phyloP scores from a whole-genome alignment of 345 rosid species.

The Eucalyptus rudis region DNA sequence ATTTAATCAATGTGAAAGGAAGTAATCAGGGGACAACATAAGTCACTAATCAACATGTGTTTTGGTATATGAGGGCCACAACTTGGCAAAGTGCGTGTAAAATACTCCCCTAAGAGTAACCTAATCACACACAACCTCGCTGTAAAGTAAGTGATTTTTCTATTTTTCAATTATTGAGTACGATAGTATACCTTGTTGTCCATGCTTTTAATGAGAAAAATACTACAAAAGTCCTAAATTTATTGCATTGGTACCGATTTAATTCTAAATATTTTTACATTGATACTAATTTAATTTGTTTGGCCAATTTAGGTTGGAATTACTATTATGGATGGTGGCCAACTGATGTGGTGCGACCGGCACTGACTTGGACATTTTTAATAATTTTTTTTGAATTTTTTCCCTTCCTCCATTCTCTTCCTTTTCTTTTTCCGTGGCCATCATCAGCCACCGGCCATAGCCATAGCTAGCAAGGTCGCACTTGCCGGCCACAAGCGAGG shows the following conservation, averaged over 20 bases:
- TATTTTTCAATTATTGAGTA: background rate
- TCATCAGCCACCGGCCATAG: too few relatives aligned
- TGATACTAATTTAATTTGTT: accelerated
- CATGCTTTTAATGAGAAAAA: background rate
- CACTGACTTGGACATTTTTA: too few relatives aligned
- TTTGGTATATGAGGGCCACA: background rate
- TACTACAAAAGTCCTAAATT: background rate
- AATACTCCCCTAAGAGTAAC: background rate
- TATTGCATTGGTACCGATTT: too few relatives aligned
- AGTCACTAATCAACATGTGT: background rate
- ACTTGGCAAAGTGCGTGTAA: background rate
- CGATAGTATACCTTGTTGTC: background rate
- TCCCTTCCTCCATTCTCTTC: too few relatives aligned
- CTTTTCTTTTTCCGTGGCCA: too few relatives aligned
- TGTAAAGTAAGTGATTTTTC: background rate
- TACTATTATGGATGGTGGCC: accelerated
- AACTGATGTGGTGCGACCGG: too few relatives aligned
- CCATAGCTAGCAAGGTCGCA: too few relatives aligned
- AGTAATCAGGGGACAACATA: background rate
- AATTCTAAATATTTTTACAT: too few relatives aligned
- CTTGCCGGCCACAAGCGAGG: too few relatives aligned
- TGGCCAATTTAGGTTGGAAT: too few relatives aligned
- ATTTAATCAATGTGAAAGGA: background rate
- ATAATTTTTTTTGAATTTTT: too few relatives aligned
- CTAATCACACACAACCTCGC: background rate